Base-by-base conservation (phyloP, 345 rosid genomes). In the Firmiana major region DNA sequence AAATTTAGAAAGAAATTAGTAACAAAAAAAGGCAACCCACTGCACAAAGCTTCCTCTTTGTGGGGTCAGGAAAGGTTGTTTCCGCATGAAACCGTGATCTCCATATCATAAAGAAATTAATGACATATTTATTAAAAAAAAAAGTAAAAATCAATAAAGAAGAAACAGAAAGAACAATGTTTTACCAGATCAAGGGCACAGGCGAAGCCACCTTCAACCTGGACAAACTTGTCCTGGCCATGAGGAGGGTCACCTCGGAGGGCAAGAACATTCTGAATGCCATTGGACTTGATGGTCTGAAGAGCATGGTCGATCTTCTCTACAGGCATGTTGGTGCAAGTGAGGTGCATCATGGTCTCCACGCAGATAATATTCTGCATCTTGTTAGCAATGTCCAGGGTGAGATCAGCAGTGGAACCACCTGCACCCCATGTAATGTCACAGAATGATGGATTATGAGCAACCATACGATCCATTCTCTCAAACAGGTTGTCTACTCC, bases 391-490 rank as follows among this genome's bases (percentile, higher is more conserved):
- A 97, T 97, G 73, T 97, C 97, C 7, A 97, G 89, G 6, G 98
- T 97, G 26, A 97, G 89, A 82, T 97, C 98, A 0, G 98, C 99
- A 43, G 99, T 94, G 76, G 99, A 87, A 28, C 99, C 99, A 11
- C 99, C 99, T 6, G 99, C 99, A 0, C 99, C 99, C 99, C 99
- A 97, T 13, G 99, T 97, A 85, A 97, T 94, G 81, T 97, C 99
- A 77, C 99, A 97, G 86, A 97, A 97, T 12, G 97, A 36, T 0
- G 99, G 99, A 74, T 87, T 91, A 79, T 94, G 91, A 38, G 90
- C 81, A 21, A 94, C 99, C 94, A 97, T 89, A 0, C 98, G 92
- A 82, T 94, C 99, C 98, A 97, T 97, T 24, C 92, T 83, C 55
- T 97, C 99, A 76, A 97, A 92, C 74, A 97, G 93, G 85, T 94